Evolutionary conservation across 352 stramenopile genomes (phyloP).

Genomic region (Phytophthora cajani): DNA sequence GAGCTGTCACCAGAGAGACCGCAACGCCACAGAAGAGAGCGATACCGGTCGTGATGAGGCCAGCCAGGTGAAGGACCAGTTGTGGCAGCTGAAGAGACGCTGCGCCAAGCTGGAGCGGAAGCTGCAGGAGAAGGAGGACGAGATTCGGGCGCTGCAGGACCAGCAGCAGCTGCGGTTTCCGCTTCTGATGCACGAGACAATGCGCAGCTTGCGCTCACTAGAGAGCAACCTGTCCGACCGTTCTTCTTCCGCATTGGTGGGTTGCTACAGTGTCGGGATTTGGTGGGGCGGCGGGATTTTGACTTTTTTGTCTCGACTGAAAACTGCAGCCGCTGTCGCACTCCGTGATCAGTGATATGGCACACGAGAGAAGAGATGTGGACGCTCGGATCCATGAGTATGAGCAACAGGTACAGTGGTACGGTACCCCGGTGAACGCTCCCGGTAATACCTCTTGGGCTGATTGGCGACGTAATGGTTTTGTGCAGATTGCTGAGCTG

Average conservation of each 20-base stretch:
- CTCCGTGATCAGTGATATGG: constrained; percentile 45
- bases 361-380: constrained; percentile 24
- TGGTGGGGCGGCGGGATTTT: neutral
- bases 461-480: neutral
- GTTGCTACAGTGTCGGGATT: neutral
- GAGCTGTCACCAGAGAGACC: constrained; percentile 47
- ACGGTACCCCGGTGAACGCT: neutral
- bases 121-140: constrained; percentile 63
- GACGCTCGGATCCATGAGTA: constrained; percentile 77
- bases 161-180: constrained; percentile 60
- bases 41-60: constrained; percentile 31
- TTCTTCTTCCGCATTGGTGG: constrained; percentile 20
- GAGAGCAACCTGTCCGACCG: constrained; percentile 43
- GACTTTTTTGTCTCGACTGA: neutral
- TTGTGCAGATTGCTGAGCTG: constrained; percentile 56
- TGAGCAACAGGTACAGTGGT: constrained; percentile 56
- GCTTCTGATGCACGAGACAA: constrained; percentile 69
- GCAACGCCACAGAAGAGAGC: constrained; percentile 36
- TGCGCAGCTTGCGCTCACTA: constrained; percentile 57
- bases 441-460: neutral
- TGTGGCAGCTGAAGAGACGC: constrained; percentile 56
- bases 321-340: constrained; percentile 44
- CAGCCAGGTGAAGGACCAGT: constrained; percentile 48
- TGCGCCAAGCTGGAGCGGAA: constrained; percentile 66
- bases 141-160: constrained; percentile 58